These are phyloP conservation scores for Boletus rubroflammeus DNA, from an alignment of 768 basidiomycete genomes.

Conservation along the genomic window DNA sequence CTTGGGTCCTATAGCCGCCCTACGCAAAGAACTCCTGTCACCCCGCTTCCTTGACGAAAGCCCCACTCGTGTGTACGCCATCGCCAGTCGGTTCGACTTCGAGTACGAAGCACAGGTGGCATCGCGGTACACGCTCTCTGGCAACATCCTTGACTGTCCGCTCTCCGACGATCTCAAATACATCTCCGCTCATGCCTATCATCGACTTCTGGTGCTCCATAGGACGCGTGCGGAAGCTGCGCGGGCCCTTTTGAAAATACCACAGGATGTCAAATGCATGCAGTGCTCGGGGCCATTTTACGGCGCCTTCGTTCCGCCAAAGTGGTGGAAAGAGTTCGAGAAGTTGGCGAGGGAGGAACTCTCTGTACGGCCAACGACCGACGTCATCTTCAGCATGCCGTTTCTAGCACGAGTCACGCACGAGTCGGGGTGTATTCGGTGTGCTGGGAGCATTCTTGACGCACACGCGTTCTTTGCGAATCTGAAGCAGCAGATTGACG, in stretches of 20 bases:
- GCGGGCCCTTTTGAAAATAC: constrained; percentile 41
- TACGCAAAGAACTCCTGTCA: constrained; percentile 53
- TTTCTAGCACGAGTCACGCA: constrained; percentile 54
- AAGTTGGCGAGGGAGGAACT: constrained; percentile 57
- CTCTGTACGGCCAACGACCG: constrained; percentile 50
- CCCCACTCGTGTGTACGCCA: constrained; percentile 65
- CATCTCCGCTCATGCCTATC: constrained; percentile 67
- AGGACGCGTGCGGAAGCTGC: constrained; percentile 49
- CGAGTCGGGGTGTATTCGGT: constrained; percentile 55
- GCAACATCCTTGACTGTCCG: constrained; percentile 53
- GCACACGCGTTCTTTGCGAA: constrained; percentile 52
- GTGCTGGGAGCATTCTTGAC: constrained; percentile 62
- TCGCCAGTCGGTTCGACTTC: constrained; percentile 63
- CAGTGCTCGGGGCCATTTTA: constrained; percentile 57
- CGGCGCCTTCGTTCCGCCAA: constrained; percentile 48
- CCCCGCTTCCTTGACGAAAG: constrained; percentile 43
- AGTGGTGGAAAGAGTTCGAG: constrained; percentile 69
- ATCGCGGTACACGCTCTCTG: constrained; percentile 52
- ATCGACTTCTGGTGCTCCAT: constrained; percentile 60
- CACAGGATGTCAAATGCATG: constrained; percentile 58
- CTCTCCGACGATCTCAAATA: constrained; percentile 59
- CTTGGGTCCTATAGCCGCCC: constrained; percentile 37
- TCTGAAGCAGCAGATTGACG: constrained; percentile 58
- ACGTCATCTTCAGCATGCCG: constrained; percentile 55
- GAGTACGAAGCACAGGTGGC: constrained; percentile 61